These are phyloP conservation scores for Symbiodinium natans DNA, from an alignment of 73 alveolate species.

Conservation along the genomic window DNA sequence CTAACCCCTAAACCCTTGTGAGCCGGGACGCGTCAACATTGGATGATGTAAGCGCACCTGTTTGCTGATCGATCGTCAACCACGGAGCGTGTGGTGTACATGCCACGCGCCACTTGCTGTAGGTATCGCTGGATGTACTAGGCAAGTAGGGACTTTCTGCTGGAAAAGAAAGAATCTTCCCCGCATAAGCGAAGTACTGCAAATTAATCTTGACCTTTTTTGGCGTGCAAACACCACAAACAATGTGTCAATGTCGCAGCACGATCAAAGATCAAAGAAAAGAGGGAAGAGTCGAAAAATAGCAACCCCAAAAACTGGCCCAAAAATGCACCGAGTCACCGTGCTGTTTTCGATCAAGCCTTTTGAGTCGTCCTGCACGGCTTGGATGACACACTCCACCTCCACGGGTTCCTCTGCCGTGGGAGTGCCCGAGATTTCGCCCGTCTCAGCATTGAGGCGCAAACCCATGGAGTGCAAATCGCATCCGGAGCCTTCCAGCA, in stretches of 20 bases:
- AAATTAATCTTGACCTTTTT: background rate
- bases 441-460: background rate
- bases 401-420: conserved; percentile 14
- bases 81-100: conserved; percentile 26
- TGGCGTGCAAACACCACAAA: background rate
- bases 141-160: conserved; percentile 1
- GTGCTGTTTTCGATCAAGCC: conserved; percentile 10
- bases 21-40: background rate
- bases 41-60: background rate
- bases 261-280: too few relatives aligned
- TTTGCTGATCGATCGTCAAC: conserved; percentile 23
- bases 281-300: too few relatives aligned
- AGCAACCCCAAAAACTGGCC: too few relatives aligned
- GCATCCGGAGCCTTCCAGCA: conserved; percentile 26
- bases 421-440: conserved; percentile 16
- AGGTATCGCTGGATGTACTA: background rate
- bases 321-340: background rate
- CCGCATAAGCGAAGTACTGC: conserved; percentile 20
- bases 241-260: background rate
- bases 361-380: background rate
- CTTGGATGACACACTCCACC: conserved; percentile 13
- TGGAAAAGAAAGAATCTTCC: background rate
- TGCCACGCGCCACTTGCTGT: conserved; percentile 45
- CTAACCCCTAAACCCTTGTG: too few relatives aligned
- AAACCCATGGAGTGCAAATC: conserved; percentile 15